Evolutionary conservation across 2,329 filamentous ascomycete species (phyloP).

Genomic region (Leptographium flavum): DNA sequence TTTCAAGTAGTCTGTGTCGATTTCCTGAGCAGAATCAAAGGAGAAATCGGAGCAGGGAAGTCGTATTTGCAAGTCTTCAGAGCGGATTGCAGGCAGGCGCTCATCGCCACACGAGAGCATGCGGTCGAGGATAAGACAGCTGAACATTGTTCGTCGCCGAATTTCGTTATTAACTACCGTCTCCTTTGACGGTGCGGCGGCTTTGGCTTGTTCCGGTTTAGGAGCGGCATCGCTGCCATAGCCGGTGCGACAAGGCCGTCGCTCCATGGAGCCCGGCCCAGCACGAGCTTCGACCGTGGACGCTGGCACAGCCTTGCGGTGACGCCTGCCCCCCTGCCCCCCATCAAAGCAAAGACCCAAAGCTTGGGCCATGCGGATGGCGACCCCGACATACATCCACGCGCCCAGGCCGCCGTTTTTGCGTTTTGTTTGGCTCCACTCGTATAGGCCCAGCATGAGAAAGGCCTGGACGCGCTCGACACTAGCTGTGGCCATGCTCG

Average conservation of each 20-base stretch:
- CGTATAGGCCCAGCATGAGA: constrained; percentile 57
- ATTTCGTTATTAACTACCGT: constrained; percentile 47
- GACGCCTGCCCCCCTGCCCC: constrained; percentile 10
- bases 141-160: constrained; percentile 57
- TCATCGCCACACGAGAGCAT: constrained; percentile 52
- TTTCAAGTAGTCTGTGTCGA: constrained; percentile 34
- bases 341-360: constrained; percentile 47
- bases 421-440: constrained; percentile 49
- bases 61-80: constrained; percentile 47
- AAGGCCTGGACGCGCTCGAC: constrained; percentile 52
- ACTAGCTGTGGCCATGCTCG: constrained; percentile 34
- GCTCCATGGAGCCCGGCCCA: background rate
- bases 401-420: constrained; percentile 39
- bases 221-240: background rate
- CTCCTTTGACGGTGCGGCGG: constrained; percentile 8
- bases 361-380: constrained; percentile 48
- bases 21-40: constrained; percentile 47
- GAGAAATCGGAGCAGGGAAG: constrained; percentile 53
- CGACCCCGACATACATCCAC: constrained; percentile 52
- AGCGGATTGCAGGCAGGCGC: constrained; percentile 42
- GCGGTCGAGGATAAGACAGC: constrained; percentile 58
- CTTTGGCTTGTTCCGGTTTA: background rate
- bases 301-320: constrained; percentile 1
- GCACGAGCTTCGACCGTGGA: background rate
- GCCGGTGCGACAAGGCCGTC: background rate